These are phyloP conservation scores for Coelastrella sp. DNA, from an alignment of 139 green algal genomes.

Conservation along the genomic window DNA sequence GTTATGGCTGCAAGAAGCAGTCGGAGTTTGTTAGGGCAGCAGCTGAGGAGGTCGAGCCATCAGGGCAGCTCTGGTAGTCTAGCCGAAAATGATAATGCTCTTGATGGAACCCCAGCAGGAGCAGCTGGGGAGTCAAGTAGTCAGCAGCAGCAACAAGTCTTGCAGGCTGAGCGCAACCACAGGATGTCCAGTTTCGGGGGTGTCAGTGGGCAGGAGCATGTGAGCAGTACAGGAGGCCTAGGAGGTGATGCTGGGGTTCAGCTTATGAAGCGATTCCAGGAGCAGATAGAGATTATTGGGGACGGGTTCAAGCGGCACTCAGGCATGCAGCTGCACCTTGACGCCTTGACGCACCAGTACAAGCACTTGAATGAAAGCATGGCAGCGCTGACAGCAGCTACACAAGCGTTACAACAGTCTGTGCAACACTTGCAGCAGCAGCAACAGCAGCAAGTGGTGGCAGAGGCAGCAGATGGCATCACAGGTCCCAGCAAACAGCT, in stretches of 20 bases:
- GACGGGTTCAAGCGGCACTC: conserved; percentile 44
- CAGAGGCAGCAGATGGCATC: background rate
- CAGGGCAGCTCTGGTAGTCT: conserved; percentile 17
- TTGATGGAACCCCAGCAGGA: background rate
- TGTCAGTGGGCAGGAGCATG: background rate
- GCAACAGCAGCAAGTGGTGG: background rate
- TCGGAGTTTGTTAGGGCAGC: conserved; percentile 24
- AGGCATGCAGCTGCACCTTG: conserved; percentile 42
- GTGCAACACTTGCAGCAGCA: conserved; percentile 8
- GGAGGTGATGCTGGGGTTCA: conserved; percentile 9
- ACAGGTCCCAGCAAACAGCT: background rate
- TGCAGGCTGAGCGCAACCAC: background rate
- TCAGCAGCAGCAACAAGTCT: conserved; percentile 7
- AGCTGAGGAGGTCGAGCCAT: conserved; percentile 2
- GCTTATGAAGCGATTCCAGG: conserved; percentile 16
- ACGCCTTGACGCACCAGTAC: conserved; percentile 43
- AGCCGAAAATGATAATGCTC: too few relatives aligned
- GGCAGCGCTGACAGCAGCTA: conserved; percentile 24
- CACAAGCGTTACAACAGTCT: background rate
- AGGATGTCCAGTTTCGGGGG: background rate
- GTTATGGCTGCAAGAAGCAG: background rate
- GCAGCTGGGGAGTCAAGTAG: background rate
- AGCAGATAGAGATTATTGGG: conserved; percentile 27
- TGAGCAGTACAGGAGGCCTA: background rate
- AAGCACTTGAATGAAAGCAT: conserved; percentile 39